Base-by-base conservation (phyloP, 208 protist genomes). In the Leishmania amazonensis region DNA sequence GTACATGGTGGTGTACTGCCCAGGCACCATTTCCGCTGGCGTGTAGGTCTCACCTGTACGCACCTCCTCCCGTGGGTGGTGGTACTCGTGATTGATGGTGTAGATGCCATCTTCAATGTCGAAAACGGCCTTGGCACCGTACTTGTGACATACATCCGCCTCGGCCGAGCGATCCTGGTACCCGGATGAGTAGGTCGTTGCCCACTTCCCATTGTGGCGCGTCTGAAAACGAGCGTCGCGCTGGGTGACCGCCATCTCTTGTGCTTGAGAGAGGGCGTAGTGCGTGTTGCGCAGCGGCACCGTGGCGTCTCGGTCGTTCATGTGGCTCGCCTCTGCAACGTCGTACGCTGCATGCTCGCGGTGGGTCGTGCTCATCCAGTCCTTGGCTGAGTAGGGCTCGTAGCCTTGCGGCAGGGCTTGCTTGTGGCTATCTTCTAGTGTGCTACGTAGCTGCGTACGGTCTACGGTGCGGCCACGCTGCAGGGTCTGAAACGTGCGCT, bases 331-430 rank as follows among this genome's bases (percentile, higher is more conserved):
- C 76, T 72, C 84, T 45, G 83, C 84, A 35, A 93, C 78, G 79
- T 96, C 92, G 80, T 97, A 97, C 19, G 76, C 47, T 19, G 92
- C 88, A 87, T 97, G 93, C 70, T 91, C 89, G 65, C 91, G 84
- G 77, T 96, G 93, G 35, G 89, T 95, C n/a, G 95, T 97, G 85
- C 92, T 96, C 74, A 94, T 86, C 92, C 90, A 97, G 7, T 95
- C 85, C 67, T 90, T 92, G 19, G 90, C 92, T 17, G 91, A 95
- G 85, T 87, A 92, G 53, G 89, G 83, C 82, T 88, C 53, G 76
- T 96, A 98, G 35, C 92, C 92, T n/a, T 83, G 62, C 24, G 95
- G 91, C 62, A 98, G 64, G 64, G 84, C 62, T 38, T 86, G 72
- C 11, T 78, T 83, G 38, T 81, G 89, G 60, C 79, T 91, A 24